Percentiles rank a stretch among this genome's conserved stretches.
phyloP scores from a whole-genome alignment of 2,329 filamentous ascomycete species.

The Arthrocladium fulminans region DNA sequence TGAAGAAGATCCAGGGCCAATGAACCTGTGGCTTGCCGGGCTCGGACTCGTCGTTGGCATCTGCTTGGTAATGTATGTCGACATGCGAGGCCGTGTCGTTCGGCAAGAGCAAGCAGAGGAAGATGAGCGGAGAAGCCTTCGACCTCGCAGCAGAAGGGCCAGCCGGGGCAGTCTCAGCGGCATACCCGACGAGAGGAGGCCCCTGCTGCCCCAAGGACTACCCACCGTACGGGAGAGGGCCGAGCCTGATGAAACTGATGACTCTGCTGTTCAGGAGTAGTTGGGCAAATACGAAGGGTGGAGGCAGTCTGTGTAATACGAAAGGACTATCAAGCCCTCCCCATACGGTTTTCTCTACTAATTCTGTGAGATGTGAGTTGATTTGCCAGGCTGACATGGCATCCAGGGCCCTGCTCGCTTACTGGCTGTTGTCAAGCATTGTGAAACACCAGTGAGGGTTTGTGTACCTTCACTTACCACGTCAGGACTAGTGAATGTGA shows the following conservation, averaged over 20 bases:
- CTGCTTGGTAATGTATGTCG: constrained; percentile 49
- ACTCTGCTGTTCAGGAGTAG: not conserved
- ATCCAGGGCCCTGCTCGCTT: no score
- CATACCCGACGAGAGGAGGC: not conserved
- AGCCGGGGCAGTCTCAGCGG: not conserved
- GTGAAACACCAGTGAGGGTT: not conserved
- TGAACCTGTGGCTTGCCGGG: constrained; percentile 61
- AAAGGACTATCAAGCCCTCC: no score
- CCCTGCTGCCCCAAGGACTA: not conserved
- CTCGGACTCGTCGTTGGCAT: constrained; percentile 57
- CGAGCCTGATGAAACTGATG: not conserved
- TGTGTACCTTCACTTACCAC: not conserved
- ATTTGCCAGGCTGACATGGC: no score
- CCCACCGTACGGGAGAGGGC: constrained; percentile 5
- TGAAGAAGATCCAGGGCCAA: constrained; percentile 62
- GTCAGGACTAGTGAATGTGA: not conserved
- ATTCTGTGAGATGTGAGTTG: no score
- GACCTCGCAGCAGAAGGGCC: constrained; percentile 1
- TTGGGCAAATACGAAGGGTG: no score
- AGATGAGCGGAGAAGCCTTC: constrained; percentile 4
- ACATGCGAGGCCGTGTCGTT: constrained; percentile 1
- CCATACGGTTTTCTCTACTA: no score
- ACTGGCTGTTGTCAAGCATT: not conserved
- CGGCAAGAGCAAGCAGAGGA: not conserved
- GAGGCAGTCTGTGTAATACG: no score